phyloP scores from a whole-genome alignment of 495 filamentous ascomycete species.

The Hypoxylon fragiforme region DNA sequence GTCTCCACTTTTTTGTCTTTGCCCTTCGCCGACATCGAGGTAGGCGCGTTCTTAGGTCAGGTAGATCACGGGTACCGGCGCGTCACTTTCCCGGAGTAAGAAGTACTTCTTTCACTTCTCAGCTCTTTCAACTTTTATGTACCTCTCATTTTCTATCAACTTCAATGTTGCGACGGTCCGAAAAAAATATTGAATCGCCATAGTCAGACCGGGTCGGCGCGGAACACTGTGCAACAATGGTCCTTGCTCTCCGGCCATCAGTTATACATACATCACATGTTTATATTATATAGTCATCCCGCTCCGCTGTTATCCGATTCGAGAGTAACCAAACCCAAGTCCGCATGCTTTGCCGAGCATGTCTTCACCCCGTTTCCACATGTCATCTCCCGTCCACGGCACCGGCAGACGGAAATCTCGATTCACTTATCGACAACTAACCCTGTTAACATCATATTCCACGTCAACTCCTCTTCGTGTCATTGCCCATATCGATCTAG shows the following conservation, averaged over 20 bases:
- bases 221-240: background rate
- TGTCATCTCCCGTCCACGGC: conserved; percentile 44
- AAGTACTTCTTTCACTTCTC: no score
- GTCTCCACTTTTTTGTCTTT: no score
- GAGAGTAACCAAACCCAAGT: background rate
- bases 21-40: no score
- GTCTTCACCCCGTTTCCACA: conserved; percentile 41
- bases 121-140: no score
- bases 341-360: conserved; percentile 8
- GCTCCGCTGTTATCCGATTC: conserved; percentile 8
- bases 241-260: conserved; percentile 20
- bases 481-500: conserved; percentile 90
- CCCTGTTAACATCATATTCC: conserved; percentile 70
- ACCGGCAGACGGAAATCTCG: conserved; percentile 59
- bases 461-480: conserved; percentile 78
- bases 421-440: conserved; percentile 84
- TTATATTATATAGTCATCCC: background rate
- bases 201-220: no score
- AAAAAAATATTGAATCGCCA: no score
- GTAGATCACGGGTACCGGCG: no score
- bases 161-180: no score
- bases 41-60: no score
- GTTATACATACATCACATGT: no score
- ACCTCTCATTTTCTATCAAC: no score
- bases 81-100: no score